phyloP scores from a whole-genome alignment of 768 basidiomycete genomes.

The Mycena epipterygia region DNA sequence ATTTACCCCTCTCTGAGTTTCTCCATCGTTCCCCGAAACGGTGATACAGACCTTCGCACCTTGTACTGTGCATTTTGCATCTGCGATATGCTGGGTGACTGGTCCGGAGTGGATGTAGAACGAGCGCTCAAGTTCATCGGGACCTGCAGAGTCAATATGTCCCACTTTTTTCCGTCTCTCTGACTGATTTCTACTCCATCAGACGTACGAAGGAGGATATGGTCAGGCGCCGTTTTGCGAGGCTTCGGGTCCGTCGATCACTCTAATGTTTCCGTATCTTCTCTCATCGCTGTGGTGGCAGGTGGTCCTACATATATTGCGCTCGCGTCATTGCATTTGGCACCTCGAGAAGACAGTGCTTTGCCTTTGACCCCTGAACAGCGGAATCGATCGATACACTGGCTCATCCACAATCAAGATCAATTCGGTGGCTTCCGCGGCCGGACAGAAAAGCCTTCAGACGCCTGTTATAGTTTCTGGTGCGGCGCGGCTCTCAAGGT shows the following conservation, averaged over 20 bases:
- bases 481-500: constrained; percentile 86
- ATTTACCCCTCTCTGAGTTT: constrained; percentile 62
- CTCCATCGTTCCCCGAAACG: constrained; percentile 73
- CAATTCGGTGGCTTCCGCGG: constrained; percentile 87
- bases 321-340: constrained; percentile 78
- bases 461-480: constrained; percentile 99
- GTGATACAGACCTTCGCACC: constrained; percentile 86
- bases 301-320: constrained; percentile 97
- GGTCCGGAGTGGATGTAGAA: constrained; percentile 78
- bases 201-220: constrained; percentile 96
- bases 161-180: constrained; percentile 22
- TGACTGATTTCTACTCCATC: constrained; percentile 6
- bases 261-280: not conserved
- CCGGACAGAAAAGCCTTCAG: constrained; percentile 87
- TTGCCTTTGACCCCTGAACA: constrained; percentile 54
- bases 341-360: constrained; percentile 43
- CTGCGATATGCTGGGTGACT: constrained; percentile 82
- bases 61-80: constrained; percentile 91
- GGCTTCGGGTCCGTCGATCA: constrained; percentile 75
- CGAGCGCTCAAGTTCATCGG: constrained; percentile 74
- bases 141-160: constrained; percentile 74
- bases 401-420: constrained; percentile 84
- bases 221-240: constrained; percentile 87
- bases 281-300: constrained; percentile 44
- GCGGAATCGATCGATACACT: constrained; percentile 71